Evolutionary conservation across 495 filamentous ascomycete species (phyloP), one percentile per base, ranked within the genome.

Genomic region (Hypoxylon subgilvum): DNA sequence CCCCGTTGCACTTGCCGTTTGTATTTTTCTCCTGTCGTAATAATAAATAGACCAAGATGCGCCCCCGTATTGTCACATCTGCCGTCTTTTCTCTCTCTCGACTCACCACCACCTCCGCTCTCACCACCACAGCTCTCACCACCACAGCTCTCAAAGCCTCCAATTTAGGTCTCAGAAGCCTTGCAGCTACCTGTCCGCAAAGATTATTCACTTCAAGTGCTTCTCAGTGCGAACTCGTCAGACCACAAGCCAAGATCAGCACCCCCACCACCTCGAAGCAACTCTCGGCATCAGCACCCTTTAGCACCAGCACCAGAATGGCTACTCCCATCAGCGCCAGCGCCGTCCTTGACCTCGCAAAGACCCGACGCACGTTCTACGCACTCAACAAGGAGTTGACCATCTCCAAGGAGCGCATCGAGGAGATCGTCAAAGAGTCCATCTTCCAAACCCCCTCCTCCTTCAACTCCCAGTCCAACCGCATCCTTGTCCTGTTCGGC

Each of bases 381-480:
- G 57, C 67, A 17, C 76, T 89, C 35, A 79, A 74, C 74, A 84
- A 83, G 67, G 72, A 78, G 18, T 69, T 82, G 4, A 66, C 80
- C 52, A 73, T 87, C 69, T 54, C 76, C 51, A 74, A 79, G 56
- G 69, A 72, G 13, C 74, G 74, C 61, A 76, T 89, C 72, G 68
- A 79, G 57, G 76, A 83, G 57, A 79, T 88, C 66, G 74, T 84
- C 63, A 74, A 76, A 59, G 68, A 82, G 38, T 69, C 73, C 34
- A 57, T 87, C 47, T 72, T 77, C 42, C 77, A 87, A 67, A 70
- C 79, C 25, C 86, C 85, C 13, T 76, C 70, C 30, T 79, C 77
- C 65, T 88, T 87, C 84, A 88, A 88, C 80, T 82, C 79, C 36
- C 86, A 88, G 74, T 76, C 74, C 65, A 79, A 83, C 64, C 83